A percentile compares a stretch with the other conserved stretches of the same genome.
Conservation (phyloP, 441 rosid genomes). For the Breynia disticha region DNA sequence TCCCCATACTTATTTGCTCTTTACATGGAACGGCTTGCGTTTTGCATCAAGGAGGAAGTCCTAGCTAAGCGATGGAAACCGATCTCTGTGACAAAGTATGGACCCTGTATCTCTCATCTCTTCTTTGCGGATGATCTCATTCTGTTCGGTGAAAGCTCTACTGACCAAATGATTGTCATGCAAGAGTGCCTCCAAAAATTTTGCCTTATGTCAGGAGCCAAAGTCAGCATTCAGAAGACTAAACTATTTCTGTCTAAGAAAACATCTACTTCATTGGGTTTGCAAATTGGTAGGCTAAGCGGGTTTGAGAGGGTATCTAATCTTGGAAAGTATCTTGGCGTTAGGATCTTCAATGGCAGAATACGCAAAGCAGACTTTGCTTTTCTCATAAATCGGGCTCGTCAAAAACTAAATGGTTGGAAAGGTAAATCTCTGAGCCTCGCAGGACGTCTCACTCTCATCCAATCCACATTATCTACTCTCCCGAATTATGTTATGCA, state of each 20-base stretch:
- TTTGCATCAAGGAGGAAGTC: background rate
- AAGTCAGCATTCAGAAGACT: too few relatives aligned
- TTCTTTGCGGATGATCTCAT: background rate
- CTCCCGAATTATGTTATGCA: background rate
- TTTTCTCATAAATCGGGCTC: background rate
- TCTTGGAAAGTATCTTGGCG: background rate
- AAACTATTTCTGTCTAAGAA: too few relatives aligned
- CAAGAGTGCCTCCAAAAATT: background rate
- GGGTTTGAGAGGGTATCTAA: background rate
- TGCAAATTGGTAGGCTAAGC: background rate
- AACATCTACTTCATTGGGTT: too few relatives aligned
- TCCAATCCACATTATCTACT: background rate
- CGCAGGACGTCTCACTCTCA: background rate
- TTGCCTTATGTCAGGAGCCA: background rate
- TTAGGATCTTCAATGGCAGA: background rate
- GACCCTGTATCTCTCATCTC: background rate
- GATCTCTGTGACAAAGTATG: background rate
- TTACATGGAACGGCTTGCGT: background rate
- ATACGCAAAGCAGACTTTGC: background rate
- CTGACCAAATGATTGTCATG: background rate
- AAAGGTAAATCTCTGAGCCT: too few relatives aligned
- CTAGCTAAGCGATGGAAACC: background rate
- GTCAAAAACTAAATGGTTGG: background rate
- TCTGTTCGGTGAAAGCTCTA: background rate
- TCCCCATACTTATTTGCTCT: background rate